Evolutionary conservation across 1,284 basidiomycete species (phyloP).

Genomic region (Bondarzewia mesenterica): DNA sequence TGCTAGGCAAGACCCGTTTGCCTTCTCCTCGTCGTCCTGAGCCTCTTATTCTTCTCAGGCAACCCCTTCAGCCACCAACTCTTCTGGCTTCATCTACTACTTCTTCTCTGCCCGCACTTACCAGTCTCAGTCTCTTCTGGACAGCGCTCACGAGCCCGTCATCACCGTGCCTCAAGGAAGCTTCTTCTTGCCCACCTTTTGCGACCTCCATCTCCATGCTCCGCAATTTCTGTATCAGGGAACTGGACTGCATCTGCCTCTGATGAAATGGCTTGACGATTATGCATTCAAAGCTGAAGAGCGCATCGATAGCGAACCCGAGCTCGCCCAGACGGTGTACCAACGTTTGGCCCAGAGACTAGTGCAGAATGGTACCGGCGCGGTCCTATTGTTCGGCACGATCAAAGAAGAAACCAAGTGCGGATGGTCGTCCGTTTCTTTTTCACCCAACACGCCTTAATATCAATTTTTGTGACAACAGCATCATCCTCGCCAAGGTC

Average conservation of each 20-base stretch:
- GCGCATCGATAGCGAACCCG: constrained; percentile 52
- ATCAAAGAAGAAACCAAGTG: constrained; percentile 77
- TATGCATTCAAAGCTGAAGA: constrained; percentile 79
- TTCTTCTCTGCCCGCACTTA: constrained; percentile 31
- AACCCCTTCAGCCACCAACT: constrained; percentile 39
- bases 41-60: not conserved
- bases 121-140: constrained; percentile 21
- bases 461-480: constrained; percentile 20
- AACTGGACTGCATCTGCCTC: constrained; percentile 72
- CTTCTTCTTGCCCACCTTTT: constrained; percentile 72
- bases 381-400: constrained; percentile 74
- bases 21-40: not conserved
- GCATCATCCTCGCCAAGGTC: constrained; percentile 64
- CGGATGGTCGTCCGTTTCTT: constrained; percentile 13
- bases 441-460: not conserved
- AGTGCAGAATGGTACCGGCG: constrained; percentile 66
- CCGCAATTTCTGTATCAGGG: constrained; percentile 84
- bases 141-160: constrained; percentile 13
- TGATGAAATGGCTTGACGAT: constrained; percentile 76
- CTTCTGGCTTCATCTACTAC: constrained; percentile 46
- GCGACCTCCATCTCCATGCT: constrained; percentile 74
- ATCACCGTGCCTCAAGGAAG: constrained; percentile 39
- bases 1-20: constrained; percentile 41
- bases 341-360: constrained; percentile 52
- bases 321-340: constrained; percentile 61